A percentile compares a stretch with the other conserved stretches of the same genome.
Conservation (phyloP, 139 green algal genomes). For the Closterium sp. region DNA sequence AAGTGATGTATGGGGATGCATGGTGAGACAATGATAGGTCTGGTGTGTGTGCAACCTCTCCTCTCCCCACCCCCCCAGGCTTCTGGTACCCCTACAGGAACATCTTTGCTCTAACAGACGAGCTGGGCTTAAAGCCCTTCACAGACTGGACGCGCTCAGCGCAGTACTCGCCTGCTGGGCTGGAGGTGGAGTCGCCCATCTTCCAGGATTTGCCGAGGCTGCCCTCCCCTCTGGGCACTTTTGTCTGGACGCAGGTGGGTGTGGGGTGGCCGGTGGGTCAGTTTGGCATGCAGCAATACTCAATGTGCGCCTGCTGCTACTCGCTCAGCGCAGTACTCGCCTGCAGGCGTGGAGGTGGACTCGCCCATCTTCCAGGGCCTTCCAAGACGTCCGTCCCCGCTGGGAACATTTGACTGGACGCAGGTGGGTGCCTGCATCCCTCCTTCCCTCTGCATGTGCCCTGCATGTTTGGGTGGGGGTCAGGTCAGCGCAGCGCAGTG, state of each 20-base stretch:
- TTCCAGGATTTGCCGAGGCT: conserved; percentile 49
- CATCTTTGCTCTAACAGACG: conserved; percentile 47
- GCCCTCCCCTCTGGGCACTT: conserved; percentile 40
- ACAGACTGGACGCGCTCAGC: conserved; percentile 46
- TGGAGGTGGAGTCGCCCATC: conserved; percentile 48
- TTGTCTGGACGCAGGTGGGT: conserved; percentile 45
- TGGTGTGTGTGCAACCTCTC: background rate
- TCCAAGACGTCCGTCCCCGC: too few relatives aligned
- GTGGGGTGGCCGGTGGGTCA: too few relatives aligned
- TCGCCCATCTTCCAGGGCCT: conserved; percentile 52
- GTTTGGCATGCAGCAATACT: too few relatives aligned
- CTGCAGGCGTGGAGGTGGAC: conserved; percentile 25
- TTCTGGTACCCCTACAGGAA: conserved; percentile 57
- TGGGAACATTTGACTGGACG: conserved; percentile 47
- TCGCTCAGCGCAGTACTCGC: conserved; percentile 22
- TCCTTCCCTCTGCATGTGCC: too few relatives aligned
- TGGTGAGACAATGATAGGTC: too few relatives aligned
- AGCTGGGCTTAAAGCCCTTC: conserved; percentile 50
- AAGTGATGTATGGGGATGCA: too few relatives aligned
- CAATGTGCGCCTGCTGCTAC: too few relatives aligned
- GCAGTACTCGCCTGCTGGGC: conserved; percentile 12
- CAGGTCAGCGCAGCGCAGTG: conserved; percentile 7
- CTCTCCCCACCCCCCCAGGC: conserved; percentile 5
- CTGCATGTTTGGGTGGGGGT: too few relatives aligned
- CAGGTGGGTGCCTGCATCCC: too few relatives aligned